Evolutionary conservation across 2,329 filamentous ascomycete genomes (phyloP).

Genomic region (Phyllosticta capitalensis): DNA sequence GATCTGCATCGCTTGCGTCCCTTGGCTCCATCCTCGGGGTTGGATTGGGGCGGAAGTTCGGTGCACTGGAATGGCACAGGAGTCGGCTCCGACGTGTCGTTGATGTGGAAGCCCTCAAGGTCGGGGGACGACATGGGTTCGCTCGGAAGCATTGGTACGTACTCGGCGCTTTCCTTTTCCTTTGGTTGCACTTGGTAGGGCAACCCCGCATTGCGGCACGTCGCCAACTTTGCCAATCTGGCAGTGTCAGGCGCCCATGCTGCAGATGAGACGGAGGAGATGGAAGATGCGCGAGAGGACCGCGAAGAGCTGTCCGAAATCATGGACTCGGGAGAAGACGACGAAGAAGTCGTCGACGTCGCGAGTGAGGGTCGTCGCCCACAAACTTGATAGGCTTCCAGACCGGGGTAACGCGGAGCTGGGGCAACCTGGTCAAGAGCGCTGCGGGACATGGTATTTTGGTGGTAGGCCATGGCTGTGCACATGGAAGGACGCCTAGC

Average conservation of each 20-base stretch:
- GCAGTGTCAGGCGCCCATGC: constrained; percentile 43
- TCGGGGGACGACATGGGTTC: constrained; percentile 31
- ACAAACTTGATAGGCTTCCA: constrained; percentile 39
- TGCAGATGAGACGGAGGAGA: constrained; percentile 42
- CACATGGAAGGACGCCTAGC: constrained; percentile 48
- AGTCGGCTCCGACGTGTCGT: constrained; percentile 24
- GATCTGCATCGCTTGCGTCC: constrained; percentile 52
- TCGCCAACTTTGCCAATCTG: constrained; percentile 43
- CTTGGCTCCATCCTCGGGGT: constrained; percentile 16
- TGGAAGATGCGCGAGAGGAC: constrained; percentile 46
- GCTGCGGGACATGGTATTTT: constrained; percentile 46
- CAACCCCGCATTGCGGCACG: constrained; percentile 40
- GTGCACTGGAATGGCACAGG: constrained; percentile 12
- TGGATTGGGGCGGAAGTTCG: constrained; percentile 1
- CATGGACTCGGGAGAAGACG: constrained; percentile 55
- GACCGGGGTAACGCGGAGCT: constrained; percentile 27
- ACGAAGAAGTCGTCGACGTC: constrained; percentile 42
- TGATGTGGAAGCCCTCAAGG: constrained; percentile 43
- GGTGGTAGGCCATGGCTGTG: constrained; percentile 48
- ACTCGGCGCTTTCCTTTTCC: constrained; percentile 27
- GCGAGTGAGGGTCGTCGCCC: constrained; percentile 39
- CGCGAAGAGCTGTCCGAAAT: constrained; percentile 47
- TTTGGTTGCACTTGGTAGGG: constrained; percentile 29
- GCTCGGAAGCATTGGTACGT: constrained; percentile 16
- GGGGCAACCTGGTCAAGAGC: constrained; percentile 42